A percentile compares a stretch with the other conserved stretches of the same genome.
phyloP scores from a whole-genome alignment of 2,329 filamentous ascomycete genomes.

The Leptodontidium sp. region DNA sequence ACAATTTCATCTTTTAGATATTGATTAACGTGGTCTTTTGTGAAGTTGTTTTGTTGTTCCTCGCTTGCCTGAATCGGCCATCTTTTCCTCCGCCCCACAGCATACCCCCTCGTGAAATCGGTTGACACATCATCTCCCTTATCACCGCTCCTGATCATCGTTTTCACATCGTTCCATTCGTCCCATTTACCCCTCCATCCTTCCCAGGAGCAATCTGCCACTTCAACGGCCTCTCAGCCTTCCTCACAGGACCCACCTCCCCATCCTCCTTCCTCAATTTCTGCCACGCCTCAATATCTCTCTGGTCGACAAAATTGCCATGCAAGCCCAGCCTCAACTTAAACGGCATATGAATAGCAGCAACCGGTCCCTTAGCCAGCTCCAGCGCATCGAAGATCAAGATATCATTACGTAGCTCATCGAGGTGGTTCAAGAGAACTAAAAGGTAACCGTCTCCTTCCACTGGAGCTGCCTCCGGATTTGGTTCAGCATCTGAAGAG shows the following conservation, averaged over 20 bases:
- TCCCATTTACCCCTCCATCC: not conserved
- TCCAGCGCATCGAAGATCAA: slow-evolving; percentile 47
- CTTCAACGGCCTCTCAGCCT: slow-evolving; percentile 49
- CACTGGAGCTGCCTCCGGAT: not conserved
- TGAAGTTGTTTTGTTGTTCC: too few species aligned
- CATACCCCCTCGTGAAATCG: too few species aligned
- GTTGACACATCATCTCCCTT: too few species aligned
- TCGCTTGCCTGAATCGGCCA: too few species aligned
- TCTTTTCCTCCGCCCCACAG: too few species aligned
- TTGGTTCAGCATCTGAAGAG: too few species aligned
- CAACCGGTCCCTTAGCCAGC: slow-evolving; percentile 47
- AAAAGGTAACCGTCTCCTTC: slow-evolving; percentile 48
- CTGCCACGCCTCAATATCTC: slow-evolving; percentile 53
- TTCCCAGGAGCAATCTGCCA: slow-evolving; percentile 48
- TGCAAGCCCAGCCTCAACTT: slow-evolving; percentile 47
- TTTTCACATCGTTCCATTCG: slow-evolving; percentile 9
- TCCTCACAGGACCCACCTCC: slow-evolving; percentile 51
- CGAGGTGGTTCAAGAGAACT: slow-evolving; percentile 49
- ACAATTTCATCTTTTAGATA: too few species aligned
- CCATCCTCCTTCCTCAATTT: slow-evolving; percentile 47
- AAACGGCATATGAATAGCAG: slow-evolving; percentile 47
- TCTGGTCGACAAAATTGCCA: slow-evolving; percentile 47
- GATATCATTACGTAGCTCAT: slow-evolving; percentile 49
- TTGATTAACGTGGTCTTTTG: too few species aligned
- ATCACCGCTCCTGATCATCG: not conserved